A percentile compares a stretch with the other conserved stretches of the same genome.
phyloP scores from a whole-genome alignment of 176 grass and related monocot species.

The Carex littledalei region DNA sequence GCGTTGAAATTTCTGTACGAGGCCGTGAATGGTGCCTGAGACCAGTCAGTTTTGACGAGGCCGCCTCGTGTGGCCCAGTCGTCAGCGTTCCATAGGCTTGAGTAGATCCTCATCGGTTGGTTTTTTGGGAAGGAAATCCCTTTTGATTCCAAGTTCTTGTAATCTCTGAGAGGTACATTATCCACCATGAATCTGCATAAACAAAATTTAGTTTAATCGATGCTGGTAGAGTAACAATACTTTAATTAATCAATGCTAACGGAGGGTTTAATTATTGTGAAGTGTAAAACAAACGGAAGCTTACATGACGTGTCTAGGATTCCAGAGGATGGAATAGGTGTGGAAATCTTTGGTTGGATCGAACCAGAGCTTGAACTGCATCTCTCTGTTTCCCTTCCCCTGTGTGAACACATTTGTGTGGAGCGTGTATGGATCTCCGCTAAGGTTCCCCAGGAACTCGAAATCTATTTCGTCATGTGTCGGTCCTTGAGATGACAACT shows the following conservation, averaged over 20 bases:
- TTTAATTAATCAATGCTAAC: not conserved
- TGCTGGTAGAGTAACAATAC: not conserved
- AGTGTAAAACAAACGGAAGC: not conserved
- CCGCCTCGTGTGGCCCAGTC: slow-evolving; percentile 87
- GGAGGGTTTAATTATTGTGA: not conserved
- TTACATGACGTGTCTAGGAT: slow-evolving; percentile 75
- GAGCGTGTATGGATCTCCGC: slow-evolving; percentile 67
- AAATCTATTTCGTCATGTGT: slow-evolving; percentile 86
- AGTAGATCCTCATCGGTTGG: slow-evolving; percentile 82
- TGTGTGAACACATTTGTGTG: slow-evolving; percentile 86
- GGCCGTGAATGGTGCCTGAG: slow-evolving; percentile 57
- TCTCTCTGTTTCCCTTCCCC: slow-evolving; percentile 59
- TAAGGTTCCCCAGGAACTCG: slow-evolving; percentile 75
- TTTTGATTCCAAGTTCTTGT: slow-evolving; percentile 47
- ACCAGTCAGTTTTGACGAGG: slow-evolving; percentile 72
- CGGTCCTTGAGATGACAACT: slow-evolving; percentile 64
- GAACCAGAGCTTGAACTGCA: slow-evolving; percentile 84
- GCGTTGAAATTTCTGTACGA: slow-evolving; percentile 52
- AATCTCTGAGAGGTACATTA: slow-evolving; percentile 64
- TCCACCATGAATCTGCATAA: slow-evolving; percentile 78
- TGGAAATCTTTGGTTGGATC: slow-evolving; percentile 79
- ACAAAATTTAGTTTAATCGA: not conserved
- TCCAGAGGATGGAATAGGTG: slow-evolving; percentile 90
- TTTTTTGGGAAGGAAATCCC: slow-evolving; percentile 73
- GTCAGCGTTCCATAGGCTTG: slow-evolving; percentile 79